phyloP scores from a whole-genome alignment of 2,329 filamentous ascomycete genomes.

The Apiospora rasikravindrae region DNA sequence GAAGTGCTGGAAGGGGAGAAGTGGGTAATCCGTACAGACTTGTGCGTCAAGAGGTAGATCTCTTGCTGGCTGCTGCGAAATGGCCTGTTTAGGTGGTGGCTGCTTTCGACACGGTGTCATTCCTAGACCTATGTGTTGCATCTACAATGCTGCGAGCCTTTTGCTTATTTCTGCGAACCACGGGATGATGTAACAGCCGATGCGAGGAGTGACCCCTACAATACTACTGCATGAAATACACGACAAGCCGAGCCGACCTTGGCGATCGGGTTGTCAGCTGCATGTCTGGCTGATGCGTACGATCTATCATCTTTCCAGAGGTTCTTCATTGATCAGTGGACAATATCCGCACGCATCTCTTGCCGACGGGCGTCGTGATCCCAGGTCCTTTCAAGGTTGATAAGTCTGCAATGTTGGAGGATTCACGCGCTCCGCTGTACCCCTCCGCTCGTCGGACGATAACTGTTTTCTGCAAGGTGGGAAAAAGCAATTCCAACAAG shows the following conservation, averaged over 20 bases:
- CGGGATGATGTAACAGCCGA: neutral
- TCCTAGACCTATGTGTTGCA: neutral
- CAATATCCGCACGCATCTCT: neutral
- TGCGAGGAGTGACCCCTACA: neutral
- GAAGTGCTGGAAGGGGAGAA: conserved; percentile 84
- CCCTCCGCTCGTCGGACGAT: neutral
- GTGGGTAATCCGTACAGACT: conserved; percentile 86
- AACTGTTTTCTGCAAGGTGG: neutral
- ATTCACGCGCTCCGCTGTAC: neutral
- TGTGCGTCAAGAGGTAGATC: conserved; percentile 63
- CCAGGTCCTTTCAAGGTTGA: neutral
- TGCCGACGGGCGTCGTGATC: neutral
- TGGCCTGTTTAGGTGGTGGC: neutral
- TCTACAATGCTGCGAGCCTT: neutral
- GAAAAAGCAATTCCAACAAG: neutral
- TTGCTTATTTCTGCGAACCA: neutral
- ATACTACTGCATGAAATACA: neutral
- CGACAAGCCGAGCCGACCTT: neutral
- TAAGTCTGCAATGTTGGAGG: neutral
- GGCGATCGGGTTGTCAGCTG: neutral
- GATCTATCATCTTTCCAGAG: neutral
- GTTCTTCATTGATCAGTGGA: neutral
- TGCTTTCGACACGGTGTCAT: neutral
- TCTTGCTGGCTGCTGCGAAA: neutral
- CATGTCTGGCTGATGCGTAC: neutral